These are phyloP conservation scores for Metarhizium album DNA, from an alignment of 2,329 filamentous ascomycete genomes.

Conservation along the genomic window DNA sequence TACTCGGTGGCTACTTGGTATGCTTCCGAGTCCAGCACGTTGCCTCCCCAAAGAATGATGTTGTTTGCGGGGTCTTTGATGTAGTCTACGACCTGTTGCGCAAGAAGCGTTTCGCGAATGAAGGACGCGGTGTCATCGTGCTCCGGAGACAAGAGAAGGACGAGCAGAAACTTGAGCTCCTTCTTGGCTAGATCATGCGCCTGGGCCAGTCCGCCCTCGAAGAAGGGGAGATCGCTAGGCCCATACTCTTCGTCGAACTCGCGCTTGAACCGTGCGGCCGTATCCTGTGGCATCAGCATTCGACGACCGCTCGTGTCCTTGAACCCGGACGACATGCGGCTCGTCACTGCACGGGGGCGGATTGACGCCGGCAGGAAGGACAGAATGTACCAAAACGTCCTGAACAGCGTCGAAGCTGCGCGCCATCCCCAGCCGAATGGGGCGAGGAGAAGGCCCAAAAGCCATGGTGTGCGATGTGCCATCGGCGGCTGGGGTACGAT, in stretches of 20 bases:
- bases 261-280: constrained; percentile 75
- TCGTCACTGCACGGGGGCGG: constrained; percentile 42
- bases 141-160: constrained; percentile 80
- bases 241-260: constrained; percentile 96
- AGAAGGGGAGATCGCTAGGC: constrained; percentile 58
- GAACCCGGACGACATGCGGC: constrained; percentile 38
- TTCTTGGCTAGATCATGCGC: constrained; percentile 83
- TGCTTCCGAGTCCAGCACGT: constrained; percentile 83
- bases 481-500: constrained; percentile 69
- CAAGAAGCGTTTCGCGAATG: constrained; percentile 70
- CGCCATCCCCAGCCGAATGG: constrained; percentile 73
- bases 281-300: constrained; percentile 74
- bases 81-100: constrained; percentile 62
- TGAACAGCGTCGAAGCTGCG: constrained; percentile 56
- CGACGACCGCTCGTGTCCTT: constrained; percentile 59
- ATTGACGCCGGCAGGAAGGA: constrained; percentile 65
- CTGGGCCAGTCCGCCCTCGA: constrained; percentile 83
- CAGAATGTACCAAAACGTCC: constrained; percentile 66
- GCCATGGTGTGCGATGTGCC: constrained; percentile 59
- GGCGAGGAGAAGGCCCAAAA: constrained; percentile 68
- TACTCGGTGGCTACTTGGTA: constrained; percentile 87
- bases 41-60: constrained; percentile 85
- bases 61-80: constrained; percentile 66
- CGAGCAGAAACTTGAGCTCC: constrained; percentile 83
- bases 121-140: constrained; percentile 86